Evolutionary conservation across 2,329 filamentous ascomycete genomes (phyloP), one percentile per base, ranked within the genome.

Genomic region (Hypocreales sp.): DNA sequence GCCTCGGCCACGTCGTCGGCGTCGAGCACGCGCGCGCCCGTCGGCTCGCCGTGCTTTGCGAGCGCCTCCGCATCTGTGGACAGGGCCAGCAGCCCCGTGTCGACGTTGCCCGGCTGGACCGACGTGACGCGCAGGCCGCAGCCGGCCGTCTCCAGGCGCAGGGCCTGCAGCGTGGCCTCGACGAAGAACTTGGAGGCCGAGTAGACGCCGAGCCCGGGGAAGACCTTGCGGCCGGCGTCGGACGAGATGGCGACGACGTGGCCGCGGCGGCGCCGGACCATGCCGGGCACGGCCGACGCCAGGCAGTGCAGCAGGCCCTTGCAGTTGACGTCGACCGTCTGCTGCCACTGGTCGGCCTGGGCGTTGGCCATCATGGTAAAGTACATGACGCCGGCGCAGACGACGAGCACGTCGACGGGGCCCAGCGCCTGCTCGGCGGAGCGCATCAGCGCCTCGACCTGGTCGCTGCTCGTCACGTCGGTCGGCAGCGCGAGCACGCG

Each of bases 121-220:
- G 67, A 61, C 0, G 79, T 84, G 22, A 87, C 78, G 2, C 79
- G 62, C 26, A 87, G 52, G 0, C 80, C 80, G 0, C 67, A 67
- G 0, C 77, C 78, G 0, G 75, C 79, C 0, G 79, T 86, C 59
- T 87, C 80, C 7, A 86, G 53, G 7, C 80, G 70, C 37, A 87
- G 51, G 18, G 62, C 62, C 50, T 86, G 79, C n/a, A 87, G 60
- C 0, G 79, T 79, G 1, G 78, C 79, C 48, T 87, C 80, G 29
- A 87, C 78, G 45, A 87, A 87, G 64, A 86, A 83, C 48, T 87
- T 87, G 51, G 70, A 78, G 15, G 77, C 80, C 0, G 77, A 82
- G 60, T 87, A 87, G 20, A 87, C 79, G 28, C 80, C 80, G 9
- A 86, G 56, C 0, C 80, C 80, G 1, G 80, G 78, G 56, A 86